Base-by-base conservation (phyloP, 371 early-diverging fungal genomes). In the Mortierella sp. region DNA sequence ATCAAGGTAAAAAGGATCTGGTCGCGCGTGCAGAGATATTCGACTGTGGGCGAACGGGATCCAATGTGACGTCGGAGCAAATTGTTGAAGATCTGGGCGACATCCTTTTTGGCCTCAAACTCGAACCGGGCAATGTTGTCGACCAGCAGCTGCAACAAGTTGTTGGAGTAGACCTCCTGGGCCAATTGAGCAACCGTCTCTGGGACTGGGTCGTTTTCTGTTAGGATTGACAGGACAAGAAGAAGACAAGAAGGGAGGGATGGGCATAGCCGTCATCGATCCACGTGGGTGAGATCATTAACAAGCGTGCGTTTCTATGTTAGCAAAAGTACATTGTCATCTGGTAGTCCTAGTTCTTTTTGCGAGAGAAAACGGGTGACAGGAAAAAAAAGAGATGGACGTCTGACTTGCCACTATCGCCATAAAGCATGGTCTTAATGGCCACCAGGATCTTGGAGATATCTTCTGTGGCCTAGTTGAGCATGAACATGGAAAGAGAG, bases 21-120 rank as follows among this genome's bases (percentile, higher is more conserved):
- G 79, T 94, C 94, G 67, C 93, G 89, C 19, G 92, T 93, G 82
- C 92, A 92, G 68, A 99, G 90, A 82, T 98, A 97, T 77, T 99
- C 99, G 43, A 97, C 96, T 0, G 98, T 99, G 5, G 99, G 99
- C 84, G 94, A 94, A 61, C 99, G 92, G 10, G 97, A 90, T 37
- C 98, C 98, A 78, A 98, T 95, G 80, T 97, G 96, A 85, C 99
- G 91, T 76, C 98, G 92, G 69, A 99, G 89, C 70, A 99, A 90
- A 78, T 96, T 97, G 86, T 97, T 97, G 88, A 98, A 98, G 75
- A 99, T 97, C 82, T 96, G 96, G 76, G 97, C 94, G 22, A 97
- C 97, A 84, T 99, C 99, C 88, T 99, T 99, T 82, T 96, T 96
- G 67, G 97, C 97, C 95, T 99, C 99, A 87, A 99, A 99, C 81